Evolutionary conservation across 768 basidiomycete genomes (phyloP).

Genomic region (Phylloporus rhodoxanthus): DNA sequence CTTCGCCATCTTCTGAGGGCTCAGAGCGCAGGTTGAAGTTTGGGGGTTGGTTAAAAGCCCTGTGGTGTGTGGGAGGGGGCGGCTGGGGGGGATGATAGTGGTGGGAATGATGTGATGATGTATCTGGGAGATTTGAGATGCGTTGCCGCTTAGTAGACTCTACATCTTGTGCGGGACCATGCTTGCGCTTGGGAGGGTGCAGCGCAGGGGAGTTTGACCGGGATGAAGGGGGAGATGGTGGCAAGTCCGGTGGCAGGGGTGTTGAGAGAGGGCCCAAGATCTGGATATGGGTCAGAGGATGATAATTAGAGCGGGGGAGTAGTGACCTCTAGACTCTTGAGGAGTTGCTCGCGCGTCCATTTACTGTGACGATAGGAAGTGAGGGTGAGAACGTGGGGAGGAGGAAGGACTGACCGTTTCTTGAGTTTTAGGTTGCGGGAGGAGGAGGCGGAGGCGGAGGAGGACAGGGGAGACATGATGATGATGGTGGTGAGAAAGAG

Average conservation of each 20-base stretch:
- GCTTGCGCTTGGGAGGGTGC: constrained; percentile 36
- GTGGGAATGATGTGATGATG: constrained; percentile 25
- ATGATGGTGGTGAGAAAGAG: constrained; percentile 35
- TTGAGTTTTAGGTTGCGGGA: constrained; percentile 21
- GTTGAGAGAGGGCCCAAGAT: constrained; percentile 36
- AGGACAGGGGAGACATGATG: constrained; percentile 30
- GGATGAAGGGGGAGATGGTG: constrained; percentile 42
- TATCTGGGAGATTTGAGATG: constrained; percentile 20
- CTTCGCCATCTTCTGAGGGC: constrained; percentile 43
- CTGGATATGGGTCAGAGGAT: constrained; percentile 27
- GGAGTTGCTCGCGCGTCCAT: constrained; percentile 35
- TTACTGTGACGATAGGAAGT: constrained; percentile 26
- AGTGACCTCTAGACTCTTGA: constrained; percentile 37
- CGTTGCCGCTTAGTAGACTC: constrained; percentile 31
- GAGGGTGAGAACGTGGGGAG: constrained; percentile 11
- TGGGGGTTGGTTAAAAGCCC: constrained; percentile 20
- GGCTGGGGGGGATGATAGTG: constrained; percentile 27
- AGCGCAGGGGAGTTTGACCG: constrained; percentile 38
- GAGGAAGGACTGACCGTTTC: constrained; percentile 30
- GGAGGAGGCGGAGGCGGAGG: constrained; percentile 24
- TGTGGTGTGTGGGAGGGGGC: constrained; percentile 14
- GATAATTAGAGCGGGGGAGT: constrained; percentile 1
- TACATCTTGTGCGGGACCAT: constrained; percentile 22
- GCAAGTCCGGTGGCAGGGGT: constrained; percentile 41
- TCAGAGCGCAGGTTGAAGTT: constrained; percentile 33